Conservation (phyloP, 108 stramenopile species). For the Schizochytrium sp. region DNA sequence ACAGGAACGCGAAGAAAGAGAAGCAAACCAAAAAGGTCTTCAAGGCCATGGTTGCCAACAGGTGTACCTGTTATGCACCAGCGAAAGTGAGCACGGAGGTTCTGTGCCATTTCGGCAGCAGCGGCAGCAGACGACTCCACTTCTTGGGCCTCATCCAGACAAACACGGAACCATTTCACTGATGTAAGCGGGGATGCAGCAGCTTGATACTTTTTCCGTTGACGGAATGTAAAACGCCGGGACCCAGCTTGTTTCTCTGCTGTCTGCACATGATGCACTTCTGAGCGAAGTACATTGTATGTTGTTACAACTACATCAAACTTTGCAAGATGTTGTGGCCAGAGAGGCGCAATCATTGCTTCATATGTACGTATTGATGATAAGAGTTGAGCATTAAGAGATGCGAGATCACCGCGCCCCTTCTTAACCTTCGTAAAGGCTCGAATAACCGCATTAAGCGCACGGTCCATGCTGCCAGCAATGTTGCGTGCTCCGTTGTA, state of each 20-base stretch:
- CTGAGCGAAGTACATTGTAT: conserved; percentile 8
- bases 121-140: conserved; percentile 30
- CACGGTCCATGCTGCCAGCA: not conserved
- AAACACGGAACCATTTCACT: not conserved
- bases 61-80: conserved; percentile 62
- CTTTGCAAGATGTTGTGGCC: not conserved
- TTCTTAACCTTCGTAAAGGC: not conserved
- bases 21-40: conserved; percentile 45
- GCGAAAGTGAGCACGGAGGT: not conserved
- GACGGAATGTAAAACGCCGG: not conserved
- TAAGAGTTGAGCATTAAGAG: no score
- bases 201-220: not conserved
- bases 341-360: not conserved
- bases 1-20: not conserved
- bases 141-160: conserved; percentile 61
- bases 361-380: not conserved
- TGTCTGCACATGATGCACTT: not conserved
- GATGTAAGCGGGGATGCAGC: conserved; percentile 16
- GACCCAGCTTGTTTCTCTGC: not conserved
- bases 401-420: not conserved
- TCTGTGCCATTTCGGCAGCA: not conserved
- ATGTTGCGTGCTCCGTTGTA: conserved; percentile 11
- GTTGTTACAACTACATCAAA: conserved; percentile 53
- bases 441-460: not conserved
- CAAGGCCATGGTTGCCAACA: conserved; percentile 54